Conservation (phyloP, 108 stramenopile genomes). For the Cylindrotheca closterium region DNA sequence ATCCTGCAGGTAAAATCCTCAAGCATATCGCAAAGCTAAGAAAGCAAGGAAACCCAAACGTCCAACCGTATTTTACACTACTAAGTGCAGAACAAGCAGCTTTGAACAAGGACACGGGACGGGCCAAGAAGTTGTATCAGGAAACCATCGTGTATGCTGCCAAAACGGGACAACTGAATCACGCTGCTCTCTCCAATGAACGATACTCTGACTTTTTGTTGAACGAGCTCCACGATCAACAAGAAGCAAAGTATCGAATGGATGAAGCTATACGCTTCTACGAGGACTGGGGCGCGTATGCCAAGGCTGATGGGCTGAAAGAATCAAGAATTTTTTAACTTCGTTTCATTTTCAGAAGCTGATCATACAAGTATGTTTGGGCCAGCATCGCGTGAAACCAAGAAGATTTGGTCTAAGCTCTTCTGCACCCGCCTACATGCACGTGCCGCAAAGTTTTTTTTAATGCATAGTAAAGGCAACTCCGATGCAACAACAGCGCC, state of each 20-base stretch:
- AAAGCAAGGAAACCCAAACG: slow-evolving; percentile 19
- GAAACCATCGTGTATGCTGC: slow-evolving; percentile 2
- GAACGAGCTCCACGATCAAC: not conserved
- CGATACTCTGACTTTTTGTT: slow-evolving; percentile 4
- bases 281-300: slow-evolving; percentile 15
- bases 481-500: no score
- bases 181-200: slow-evolving; percentile 17
- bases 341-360: no score
- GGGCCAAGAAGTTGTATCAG: slow-evolving; percentile 8
- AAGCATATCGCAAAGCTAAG: slow-evolving; percentile 7
- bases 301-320: slow-evolving; percentile 6
- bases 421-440: no score
- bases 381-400: no score
- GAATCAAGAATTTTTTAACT: no score
- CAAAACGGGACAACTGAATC: slow-evolving; percentile 1
- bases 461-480: no score
- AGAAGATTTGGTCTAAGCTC: no score
- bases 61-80: slow-evolving; percentile 5
- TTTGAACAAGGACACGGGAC: not conserved
- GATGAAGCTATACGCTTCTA: slow-evolving; percentile 3
- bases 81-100: slow-evolving; percentile 10
- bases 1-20: not conserved
- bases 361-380: no score
- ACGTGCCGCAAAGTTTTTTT: no score
- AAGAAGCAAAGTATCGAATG: slow-evolving; percentile 8